phyloP scores from a whole-genome alignment of 441 rosid genomes.

The Pelargonium cotyledonis region DNA sequence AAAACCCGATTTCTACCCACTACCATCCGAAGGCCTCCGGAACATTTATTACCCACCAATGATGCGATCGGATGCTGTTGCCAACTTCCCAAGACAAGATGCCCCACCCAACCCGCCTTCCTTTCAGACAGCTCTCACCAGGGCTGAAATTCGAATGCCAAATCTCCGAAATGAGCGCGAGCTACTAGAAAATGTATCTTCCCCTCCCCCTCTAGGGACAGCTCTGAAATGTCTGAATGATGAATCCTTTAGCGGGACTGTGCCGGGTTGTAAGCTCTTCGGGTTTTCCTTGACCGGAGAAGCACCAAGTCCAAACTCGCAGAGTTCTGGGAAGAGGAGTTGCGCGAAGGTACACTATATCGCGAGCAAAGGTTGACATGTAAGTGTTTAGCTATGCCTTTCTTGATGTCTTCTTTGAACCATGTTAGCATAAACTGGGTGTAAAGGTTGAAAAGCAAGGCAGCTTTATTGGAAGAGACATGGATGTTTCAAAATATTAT shows the following conservation, averaged over 20 bases:
- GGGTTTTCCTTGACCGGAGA: conserved; percentile 73
- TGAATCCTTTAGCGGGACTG: conserved; percentile 29
- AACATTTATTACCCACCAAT: conserved; percentile 33
- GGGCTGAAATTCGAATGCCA: conserved; percentile 35
- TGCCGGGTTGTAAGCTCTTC: conserved; percentile 65
- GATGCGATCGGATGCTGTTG: too few relatives aligned
- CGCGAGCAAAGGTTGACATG: conserved; percentile 11
- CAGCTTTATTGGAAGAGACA: conserved; percentile 81
- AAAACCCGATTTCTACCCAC: conserved; percentile 40
- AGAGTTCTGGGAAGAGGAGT: conserved; percentile 77
- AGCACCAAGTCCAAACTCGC: conserved; percentile 39
- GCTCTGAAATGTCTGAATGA: conserved; percentile 36
- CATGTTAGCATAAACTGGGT: conserved; percentile 9
- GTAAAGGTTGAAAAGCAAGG: conserved; percentile 93
- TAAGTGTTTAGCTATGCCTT: conserved; percentile 6
- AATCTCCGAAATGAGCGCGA: conserved; percentile 34
- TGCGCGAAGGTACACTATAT: conserved; percentile 72
- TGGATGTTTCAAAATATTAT: conserved; percentile 32
- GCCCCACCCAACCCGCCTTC: conserved; percentile 32
- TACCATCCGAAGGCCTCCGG: conserved; percentile 36
- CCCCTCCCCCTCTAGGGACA: conserved; percentile 32
- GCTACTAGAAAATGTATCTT: conserved; percentile 29
- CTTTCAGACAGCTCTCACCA: neutral
- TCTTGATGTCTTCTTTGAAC: conserved; percentile 7
- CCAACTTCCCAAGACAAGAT: conserved; percentile 39